phyloP scores from a whole-genome alignment of 2,329 filamentous ascomycete genomes.

The Venturia aucupariae region DNA sequence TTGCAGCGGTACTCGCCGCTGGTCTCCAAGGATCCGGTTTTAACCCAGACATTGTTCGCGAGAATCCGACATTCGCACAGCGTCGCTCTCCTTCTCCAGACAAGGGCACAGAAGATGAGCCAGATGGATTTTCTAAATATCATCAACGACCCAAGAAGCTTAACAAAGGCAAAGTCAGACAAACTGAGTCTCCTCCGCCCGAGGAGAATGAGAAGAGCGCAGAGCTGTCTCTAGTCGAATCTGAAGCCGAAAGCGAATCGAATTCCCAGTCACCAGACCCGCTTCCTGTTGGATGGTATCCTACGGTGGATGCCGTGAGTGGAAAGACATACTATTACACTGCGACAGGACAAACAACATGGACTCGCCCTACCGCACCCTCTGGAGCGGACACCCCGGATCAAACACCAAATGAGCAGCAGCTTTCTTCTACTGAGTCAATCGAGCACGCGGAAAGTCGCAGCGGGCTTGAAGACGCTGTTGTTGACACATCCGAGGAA shows the following conservation, averaged over 20 bases:
- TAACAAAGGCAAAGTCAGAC: constrained; percentile 29
- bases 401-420: not conserved
- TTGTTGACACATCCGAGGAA: not conserved
- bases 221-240: constrained; percentile 11
- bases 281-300: constrained; percentile 5
- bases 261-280: not conserved
- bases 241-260: not conserved
- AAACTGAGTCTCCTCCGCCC: not conserved
- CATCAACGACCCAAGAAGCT: constrained; percentile 33
- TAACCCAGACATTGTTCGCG: constrained; percentile 21
- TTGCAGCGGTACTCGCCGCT: constrained; percentile 24
- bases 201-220: constrained; percentile 16
- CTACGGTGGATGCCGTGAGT: not conserved
- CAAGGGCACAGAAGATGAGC: constrained; percentile 18
- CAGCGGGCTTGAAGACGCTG: not conserved
- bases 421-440: not conserved
- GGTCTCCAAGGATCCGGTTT: constrained; percentile 29
- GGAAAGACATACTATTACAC: constrained; percentile 13
- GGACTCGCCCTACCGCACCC: not conserved
- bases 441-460: not conserved
- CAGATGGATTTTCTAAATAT: constrained; percentile 24
- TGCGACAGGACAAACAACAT: not conserved
- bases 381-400: not conserved
- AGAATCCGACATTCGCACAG: constrained; percentile 18
- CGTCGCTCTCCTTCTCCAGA: constrained; percentile 14